A percentile compares a stretch with the other conserved stretches of the same genome.
phyloP scores from a whole-genome alignment of 1,284 basidiomycete species.

The Ceratobasidium sp. region DNA sequence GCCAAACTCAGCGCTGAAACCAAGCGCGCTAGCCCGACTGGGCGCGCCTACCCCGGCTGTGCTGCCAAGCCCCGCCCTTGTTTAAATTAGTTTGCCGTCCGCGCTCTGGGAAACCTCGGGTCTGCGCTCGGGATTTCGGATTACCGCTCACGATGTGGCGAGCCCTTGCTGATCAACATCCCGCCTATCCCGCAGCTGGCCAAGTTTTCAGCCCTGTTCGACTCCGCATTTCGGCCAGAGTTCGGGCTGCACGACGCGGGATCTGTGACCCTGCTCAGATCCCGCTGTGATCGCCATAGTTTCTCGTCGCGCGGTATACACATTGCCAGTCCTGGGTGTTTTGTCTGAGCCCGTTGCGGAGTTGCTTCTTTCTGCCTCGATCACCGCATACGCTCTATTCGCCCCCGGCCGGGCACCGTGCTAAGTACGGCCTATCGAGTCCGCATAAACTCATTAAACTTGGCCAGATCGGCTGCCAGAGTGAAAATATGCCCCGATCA shows the following conservation, averaged over 20 bases:
- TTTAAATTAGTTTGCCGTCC: conserved; percentile 13
- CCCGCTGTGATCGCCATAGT: neutral
- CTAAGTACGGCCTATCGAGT: neutral
- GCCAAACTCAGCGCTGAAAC: conserved; percentile 9
- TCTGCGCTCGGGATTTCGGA: neutral
- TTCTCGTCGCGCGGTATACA: no score
- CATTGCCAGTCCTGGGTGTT: neutral
- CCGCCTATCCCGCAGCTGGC: neutral
- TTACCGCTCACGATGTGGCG: neutral
- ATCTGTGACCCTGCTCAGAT: neutral
- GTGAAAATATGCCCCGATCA: conserved; percentile 18
- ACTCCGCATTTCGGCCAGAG: neutral
- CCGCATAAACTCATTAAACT: neutral
- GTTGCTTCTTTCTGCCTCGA: neutral
- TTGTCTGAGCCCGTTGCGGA: neutral
- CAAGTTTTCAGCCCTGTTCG: neutral
- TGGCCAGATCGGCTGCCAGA: neutral
- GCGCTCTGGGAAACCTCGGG: neutral
- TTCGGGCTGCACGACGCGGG: neutral
- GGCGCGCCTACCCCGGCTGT: neutral
- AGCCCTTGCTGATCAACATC: neutral
- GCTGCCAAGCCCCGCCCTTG: conserved; percentile 11
- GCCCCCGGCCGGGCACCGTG: neutral
- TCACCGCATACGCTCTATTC: neutral
- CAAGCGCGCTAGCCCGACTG: neutral